A percentile compares a stretch with the other conserved stretches of the same genome.
Conservation (phyloP, 306 rosid genomes). For the Dalbergia cultrata region DNA sequence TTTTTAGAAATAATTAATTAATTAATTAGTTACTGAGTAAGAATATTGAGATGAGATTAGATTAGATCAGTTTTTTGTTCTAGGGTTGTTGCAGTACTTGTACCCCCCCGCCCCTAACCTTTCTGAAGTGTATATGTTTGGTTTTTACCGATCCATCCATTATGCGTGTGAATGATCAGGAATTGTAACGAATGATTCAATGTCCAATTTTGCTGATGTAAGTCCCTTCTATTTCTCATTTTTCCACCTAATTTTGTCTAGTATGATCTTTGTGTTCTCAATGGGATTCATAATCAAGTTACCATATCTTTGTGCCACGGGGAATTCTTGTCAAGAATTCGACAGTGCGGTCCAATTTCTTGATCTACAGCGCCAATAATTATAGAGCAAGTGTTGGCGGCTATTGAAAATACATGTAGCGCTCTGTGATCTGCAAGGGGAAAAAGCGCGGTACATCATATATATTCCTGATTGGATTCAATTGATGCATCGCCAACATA, state of each 20-base stretch:
- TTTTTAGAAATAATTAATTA: not conserved
- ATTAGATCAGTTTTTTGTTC: not conserved
- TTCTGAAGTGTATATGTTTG: not conserved
- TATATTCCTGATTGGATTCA: not conserved
- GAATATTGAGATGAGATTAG: not conserved
- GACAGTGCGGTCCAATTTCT: not conserved
- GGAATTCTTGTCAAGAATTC: too few species aligned
- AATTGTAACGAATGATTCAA: constrained; percentile 65
- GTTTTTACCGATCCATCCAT: not conserved
- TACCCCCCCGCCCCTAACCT: not conserved
- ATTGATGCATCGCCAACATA: not conserved
- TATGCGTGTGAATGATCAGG: constrained; percentile 38
- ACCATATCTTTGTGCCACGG: too few species aligned
- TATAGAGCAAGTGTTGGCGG: not conserved
- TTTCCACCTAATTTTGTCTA: too few species aligned
- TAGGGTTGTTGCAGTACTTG: not conserved
- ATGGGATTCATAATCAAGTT: too few species aligned
- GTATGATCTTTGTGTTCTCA: too few species aligned
- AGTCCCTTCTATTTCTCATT: not conserved
- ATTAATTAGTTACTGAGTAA: too few species aligned
- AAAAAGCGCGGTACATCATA: not conserved
- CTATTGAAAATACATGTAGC: not conserved
- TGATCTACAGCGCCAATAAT: not conserved
- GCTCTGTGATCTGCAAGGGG: not conserved
- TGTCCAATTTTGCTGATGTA: constrained; percentile 59